Base-by-base conservation (phyloP, 768 basidiomycete species). In the Pleurotus salmoneostramineus region DNA sequence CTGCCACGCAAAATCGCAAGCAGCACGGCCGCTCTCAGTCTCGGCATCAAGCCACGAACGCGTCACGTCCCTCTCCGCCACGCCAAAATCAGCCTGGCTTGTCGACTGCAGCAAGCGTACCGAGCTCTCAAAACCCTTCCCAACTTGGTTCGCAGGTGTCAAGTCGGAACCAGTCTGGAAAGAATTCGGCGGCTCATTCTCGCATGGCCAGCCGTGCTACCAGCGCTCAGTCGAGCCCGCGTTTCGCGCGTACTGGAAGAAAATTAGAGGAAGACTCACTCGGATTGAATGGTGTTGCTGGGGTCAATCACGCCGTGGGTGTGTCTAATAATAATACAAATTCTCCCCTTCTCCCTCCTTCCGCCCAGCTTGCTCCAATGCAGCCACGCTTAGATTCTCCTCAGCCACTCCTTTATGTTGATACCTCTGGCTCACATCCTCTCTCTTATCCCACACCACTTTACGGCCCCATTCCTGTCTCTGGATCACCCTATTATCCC, bases 91-190 rank as follows among this genome's bases (percentile, higher is more conserved):
- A 10, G 8, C n/a, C 37, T n/a, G n/a, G 8, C 3, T 8, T 40
- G 7, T 37, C 59, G 10, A 56, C 56, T 34, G 50, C 60, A 31
- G 49, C 54, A 15, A 58, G 64, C 36, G 55, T 55, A 12, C 64
- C 65, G 31, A 58, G 46, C 27, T 60, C 59, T 33, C 52, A 55
- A n/a, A 43, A 55, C n/a, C 14, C 36, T 12, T 55, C 52, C 12
- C 40, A 43, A 40, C 17, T 43, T 6, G 52, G 36, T 10, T 58
- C 56, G 4, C 59, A 62, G 36, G 52, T 62, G 8, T 62, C 61
- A 42, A 68, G 65, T 32, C 63, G 68, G 34, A 60, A 61, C 6
- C 67, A 66, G 5, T 71, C 70, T 17, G 68, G 66, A 4, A 64
- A 66, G 49, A 70, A 64, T 48, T 60, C 59, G 7, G 15, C 43